Conservation (phyloP, 1,284 basidiomycete genomes). For the Polyporus tsugae region DNA sequence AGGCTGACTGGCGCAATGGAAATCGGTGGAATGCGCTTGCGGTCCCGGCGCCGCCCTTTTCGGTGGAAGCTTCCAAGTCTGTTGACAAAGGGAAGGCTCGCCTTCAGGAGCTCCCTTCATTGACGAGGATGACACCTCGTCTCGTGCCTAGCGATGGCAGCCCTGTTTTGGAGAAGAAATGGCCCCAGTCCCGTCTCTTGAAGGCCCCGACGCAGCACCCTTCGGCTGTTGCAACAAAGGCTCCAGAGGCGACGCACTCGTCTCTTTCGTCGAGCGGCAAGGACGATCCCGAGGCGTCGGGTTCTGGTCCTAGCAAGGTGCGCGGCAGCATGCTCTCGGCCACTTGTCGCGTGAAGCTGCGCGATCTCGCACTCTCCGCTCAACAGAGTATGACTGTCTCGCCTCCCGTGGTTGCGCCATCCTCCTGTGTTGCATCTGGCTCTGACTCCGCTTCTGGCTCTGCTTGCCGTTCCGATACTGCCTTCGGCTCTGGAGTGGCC, state of each 20-base stretch:
- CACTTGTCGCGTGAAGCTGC: neutral
- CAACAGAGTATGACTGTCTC: neutral
- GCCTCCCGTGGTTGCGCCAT: neutral
- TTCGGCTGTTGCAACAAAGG: neutral
- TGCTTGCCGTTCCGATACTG: neutral
- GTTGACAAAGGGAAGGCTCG: neutral
- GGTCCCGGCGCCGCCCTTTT: neutral
- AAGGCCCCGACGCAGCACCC: neutral
- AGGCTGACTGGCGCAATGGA: constrained; percentile 1
- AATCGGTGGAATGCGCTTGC: constrained; percentile 2
- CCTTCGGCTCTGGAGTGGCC: neutral
- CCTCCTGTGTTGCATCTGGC: neutral
- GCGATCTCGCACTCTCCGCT: constrained; percentile 4
- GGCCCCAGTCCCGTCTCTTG: neutral
- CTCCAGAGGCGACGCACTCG: neutral
- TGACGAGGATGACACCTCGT: too few relatives aligned
- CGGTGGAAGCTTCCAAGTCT: neutral
- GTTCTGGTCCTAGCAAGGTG: neutral
- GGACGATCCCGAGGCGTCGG: neutral
- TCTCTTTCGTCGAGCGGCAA: neutral
- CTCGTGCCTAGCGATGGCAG: too few relatives aligned
- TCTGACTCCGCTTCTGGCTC: neutral
- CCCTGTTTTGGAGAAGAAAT: neutral
- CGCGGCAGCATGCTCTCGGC: constrained; percentile 12
- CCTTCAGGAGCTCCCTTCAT: neutral